Base-by-base conservation (phyloP, 345 rosid genomes). In the Eucalyptus erythrocorys region DNA sequence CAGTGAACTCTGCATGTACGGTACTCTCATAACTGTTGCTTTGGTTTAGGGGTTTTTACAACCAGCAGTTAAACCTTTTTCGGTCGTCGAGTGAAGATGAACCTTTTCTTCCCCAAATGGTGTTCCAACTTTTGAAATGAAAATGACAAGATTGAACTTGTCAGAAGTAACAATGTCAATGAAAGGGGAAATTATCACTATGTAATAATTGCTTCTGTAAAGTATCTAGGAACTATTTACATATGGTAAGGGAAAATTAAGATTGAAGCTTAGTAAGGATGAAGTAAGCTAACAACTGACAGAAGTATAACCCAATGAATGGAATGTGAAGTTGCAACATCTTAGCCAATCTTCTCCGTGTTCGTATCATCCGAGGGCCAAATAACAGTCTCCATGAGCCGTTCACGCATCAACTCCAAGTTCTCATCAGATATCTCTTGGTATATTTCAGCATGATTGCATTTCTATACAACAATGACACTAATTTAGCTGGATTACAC, bases 331-430 rank as follows among this genome's bases (percentile, higher is more conserved):
- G 37, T 42, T 49, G 55, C 59, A 48, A 21, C 48, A 64, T 88
- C 76, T 94, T 93, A 97, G 86, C 96, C 97, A 48, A 94, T 92
- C 90, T 93, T 94, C 95, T 96, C 96, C 1, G 97, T 90, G 93
- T 94, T 96, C 47, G 97, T 88, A 90, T 98, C 99, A 89, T 98
- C 99, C 0, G 99, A 94, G 85, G 99, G 98, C 99, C 99, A 97
- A 88, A 94, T 96, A 89, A 98, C 99, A 0, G 98, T 98, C 92
- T 97, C 99, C 90, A 93, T 92, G 87, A 98, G 94, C 76, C 99
- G 93, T 90, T 98, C 99, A 3, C 99, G 97, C 99, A 98, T 97
- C 96, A 98, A 82, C 89, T 92, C 97, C 95, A 98, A 89, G 93
- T 98, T 98, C 91, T 98, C 99, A 40, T 98, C 96, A 5, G 99